These are phyloP conservation scores for Primulina huaijiensis DNA, from an alignment of 257 asterid species.

Conservation along the genomic window DNA sequence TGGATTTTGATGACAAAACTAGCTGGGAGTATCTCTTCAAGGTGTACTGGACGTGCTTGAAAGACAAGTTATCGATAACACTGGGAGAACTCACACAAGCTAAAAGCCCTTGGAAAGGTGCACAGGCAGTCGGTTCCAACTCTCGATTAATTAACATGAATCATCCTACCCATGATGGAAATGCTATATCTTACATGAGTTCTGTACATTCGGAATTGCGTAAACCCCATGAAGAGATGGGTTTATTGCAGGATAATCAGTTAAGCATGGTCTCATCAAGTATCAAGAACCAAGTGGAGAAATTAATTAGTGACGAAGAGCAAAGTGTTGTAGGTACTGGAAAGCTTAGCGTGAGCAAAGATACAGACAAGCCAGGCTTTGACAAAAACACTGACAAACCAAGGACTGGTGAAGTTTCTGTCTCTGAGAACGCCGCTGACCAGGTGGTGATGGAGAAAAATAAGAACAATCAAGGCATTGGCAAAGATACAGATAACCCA, in stretches of 20 bases:
- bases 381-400: background rate
- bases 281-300: slow-evolving; percentile 23
- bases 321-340: slow-evolving; percentile 7
- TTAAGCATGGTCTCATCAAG: slow-evolving; percentile 15
- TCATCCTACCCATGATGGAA: slow-evolving; percentile 32
- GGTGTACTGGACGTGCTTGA: slow-evolving; percentile 73
- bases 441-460: slow-evolving; percentile 15
- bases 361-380: slow-evolving; percentile 10
- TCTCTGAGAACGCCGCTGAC: slow-evolving; percentile 10
- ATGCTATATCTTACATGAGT: slow-evolving; percentile 31
- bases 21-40: slow-evolving; percentile 98
- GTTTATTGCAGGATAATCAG: slow-evolving; percentile 28
- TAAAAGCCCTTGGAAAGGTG: slow-evolving; percentile 49
- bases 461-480: slow-evolving; percentile 1
- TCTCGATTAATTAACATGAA: slow-evolving; percentile 27
- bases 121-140: slow-evolving; percentile 35
- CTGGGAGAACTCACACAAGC: slow-evolving; percentile 67
- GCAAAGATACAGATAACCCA: slow-evolving; percentile 1
- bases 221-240: slow-evolving; percentile 28
- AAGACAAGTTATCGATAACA: slow-evolving; percentile 58
- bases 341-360: slow-evolving; percentile 19
- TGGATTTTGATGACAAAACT: slow-evolving; percentile 79
- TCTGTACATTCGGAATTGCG: slow-evolving; percentile 41
- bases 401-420: slow-evolving; percentile 10
- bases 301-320: background rate